Evolutionary conservation across 1,284 basidiomycete genomes (phyloP), one percentile per base, ranked within the genome.

Genomic region (Trichosporon sp.): DNA sequence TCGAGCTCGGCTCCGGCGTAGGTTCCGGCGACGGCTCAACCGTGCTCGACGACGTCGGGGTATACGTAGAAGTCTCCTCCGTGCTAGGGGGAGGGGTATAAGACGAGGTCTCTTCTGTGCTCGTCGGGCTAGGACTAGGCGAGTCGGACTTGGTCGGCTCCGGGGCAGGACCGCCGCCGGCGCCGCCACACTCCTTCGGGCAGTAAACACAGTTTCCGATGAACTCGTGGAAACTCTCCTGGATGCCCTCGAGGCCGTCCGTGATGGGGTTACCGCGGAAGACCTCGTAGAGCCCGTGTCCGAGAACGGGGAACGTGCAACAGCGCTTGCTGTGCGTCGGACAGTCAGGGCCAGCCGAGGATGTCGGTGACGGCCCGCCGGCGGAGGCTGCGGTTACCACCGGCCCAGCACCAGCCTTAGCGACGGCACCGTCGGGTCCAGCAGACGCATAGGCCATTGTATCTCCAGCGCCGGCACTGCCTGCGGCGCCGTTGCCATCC

Each of bases 201-300:
- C 59, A 63, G 59, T 16, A 63, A n/a, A 63, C 59, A 63, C 59
- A 63, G 31, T 63, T 63, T 16, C 59, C 59, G 16, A 63, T 63
- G 16, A 63, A 35, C 31, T 63, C 31, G 14, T 63, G 59, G 31
- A 63, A 10, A 14, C 31, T 35, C 31, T 35, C 8, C 31, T 63
- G 59, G 16, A 63, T 63, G 31, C 59, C 31, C 32, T 63, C 4
- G 16, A 63, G 14, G 31, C 59, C 59, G 16, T 63, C 59, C 32
- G 59, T 63, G 59, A 63, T 35, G 11, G 59, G 59, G 32, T 63
- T 63, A 16, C 59, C 59, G n/a, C 59, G 59, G 59, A 63, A 63
- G 31, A 63, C 32, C 16, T 63, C 59, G 59, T 63, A 63, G 14
- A 63, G 59, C 4, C 12, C 3, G 35, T 63, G 59, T 16, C 59